Evolutionary conservation across 768 basidiomycete genomes (phyloP).

Genomic region (Tricholoma sp.): DNA sequence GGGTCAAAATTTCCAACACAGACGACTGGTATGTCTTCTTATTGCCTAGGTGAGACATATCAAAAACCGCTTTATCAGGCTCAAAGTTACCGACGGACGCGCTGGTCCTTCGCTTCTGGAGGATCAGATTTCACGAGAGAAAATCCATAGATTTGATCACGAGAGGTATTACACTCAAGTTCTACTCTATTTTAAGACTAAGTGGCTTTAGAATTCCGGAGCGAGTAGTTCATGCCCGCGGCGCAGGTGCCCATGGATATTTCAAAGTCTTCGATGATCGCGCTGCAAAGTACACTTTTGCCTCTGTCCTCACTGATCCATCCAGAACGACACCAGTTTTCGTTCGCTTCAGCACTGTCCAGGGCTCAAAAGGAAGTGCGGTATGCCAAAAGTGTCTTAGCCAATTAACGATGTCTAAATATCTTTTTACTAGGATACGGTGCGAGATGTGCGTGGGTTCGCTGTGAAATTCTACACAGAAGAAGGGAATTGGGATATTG

Average conservation of each 20-base stretch:
- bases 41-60: slow-evolving; percentile 1
- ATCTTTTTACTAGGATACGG: slow-evolving; percentile 46
- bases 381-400: slow-evolving; percentile 33
- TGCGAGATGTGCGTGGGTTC: slow-evolving; percentile 85
- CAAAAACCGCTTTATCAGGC: slow-evolving; percentile 31
- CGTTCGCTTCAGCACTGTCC: slow-evolving; percentile 83
- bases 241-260: slow-evolving; percentile 76
- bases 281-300: slow-evolving; percentile 67
- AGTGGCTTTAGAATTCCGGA: slow-evolving; percentile 54
- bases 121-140: slow-evolving; percentile 70
- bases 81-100: slow-evolving; percentile 43
- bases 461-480: slow-evolving; percentile 46
- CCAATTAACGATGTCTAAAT: neutral
- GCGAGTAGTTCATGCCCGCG: slow-evolving; percentile 70
- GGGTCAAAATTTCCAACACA: slow-evolving; percentile 52
- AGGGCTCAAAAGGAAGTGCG: slow-evolving; percentile 76
- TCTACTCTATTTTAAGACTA: no score
- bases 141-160: slow-evolving; percentile 78
- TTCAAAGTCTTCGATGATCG: slow-evolving; percentile 70
- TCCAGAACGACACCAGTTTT: slow-evolving; percentile 72
- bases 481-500: slow-evolving; percentile 69
- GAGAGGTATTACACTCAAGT: slow-evolving; percentile 43
- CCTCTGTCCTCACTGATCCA: slow-evolving; percentile 68
- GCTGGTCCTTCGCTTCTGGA: slow-evolving; percentile 74
- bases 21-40: slow-evolving; percentile 52